Base-by-base conservation (phyloP, 371 early-diverging fungal genomes). In the Mucor irregularis region DNA sequence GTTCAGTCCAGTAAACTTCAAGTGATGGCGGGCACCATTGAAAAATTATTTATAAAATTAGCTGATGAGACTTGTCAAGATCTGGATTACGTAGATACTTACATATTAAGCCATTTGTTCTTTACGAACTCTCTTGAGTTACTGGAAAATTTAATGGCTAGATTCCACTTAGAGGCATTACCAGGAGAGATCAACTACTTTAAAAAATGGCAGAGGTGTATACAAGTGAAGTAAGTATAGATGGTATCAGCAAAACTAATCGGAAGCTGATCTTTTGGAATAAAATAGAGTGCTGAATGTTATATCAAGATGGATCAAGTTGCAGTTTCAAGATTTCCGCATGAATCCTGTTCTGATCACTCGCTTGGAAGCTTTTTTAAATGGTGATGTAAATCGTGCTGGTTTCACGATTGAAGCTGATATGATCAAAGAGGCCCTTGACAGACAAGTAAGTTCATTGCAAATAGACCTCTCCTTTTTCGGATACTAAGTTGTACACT, bases 61-160 rank as follows among this genome's bases (percentile, higher is more conserved):
- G 87, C 88, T 5, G 86, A 87, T 47, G 86, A 87, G 62, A 74
- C 77, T 19, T 58, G 68, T 10, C 85, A 85, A 73, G 86, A 88
- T 46, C 42, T 71, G 26, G 87, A 87, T 39, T 89, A 80, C 66
- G 78, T 87, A 13, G 88, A 85, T 61, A 75, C 78, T 3, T 84
- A 82, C 45, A 49, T 89, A 21, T 49, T 81, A 42, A 73, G 69
- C 17, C 86, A 88, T 51, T 61, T 76, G 4, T 79, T 76, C 51
- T 89, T 86, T 53, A 80, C 82, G 9, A 58, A 76, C 4, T 81
- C 88, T 0, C 62, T 66, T 11, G 86, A 85, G 25, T 49, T 89
- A 4, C 46, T 89, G 21, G 82, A 81, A 38, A 73, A 82, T 33
- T 39, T 89, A 35, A 81, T 86, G 62, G 67, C 70, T 11, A 61